Conservation (phyloP, 352 stramenopile genomes). For the Thraustochytrium sp. region DNA sequence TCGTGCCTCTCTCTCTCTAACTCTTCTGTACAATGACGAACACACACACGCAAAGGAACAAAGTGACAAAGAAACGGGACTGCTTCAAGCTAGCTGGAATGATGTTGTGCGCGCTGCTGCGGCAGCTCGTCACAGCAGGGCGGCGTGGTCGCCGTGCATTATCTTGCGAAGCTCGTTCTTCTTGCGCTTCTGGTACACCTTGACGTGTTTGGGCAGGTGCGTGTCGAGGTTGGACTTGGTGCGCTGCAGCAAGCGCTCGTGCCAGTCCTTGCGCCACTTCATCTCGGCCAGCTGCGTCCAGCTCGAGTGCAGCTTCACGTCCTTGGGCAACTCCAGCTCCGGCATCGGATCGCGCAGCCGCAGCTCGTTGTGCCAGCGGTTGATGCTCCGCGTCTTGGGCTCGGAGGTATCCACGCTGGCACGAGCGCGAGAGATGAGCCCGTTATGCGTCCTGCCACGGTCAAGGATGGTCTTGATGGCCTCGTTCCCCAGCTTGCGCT, state of each 20-base stretch:
- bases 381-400: slow-evolving; percentile 14
- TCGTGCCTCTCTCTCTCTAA: too few species aligned
- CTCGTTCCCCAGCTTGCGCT: slow-evolving; percentile 12
- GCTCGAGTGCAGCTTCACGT: slow-evolving; percentile 30
- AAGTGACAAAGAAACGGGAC: not conserved
- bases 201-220: slow-evolving; percentile 34
- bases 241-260: not conserved
- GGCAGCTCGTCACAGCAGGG: too few species aligned
- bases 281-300: slow-evolving; percentile 31
- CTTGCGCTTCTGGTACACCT: slow-evolving; percentile 25
- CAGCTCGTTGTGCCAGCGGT: slow-evolving; percentile 19
- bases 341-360: slow-evolving; percentile 25
- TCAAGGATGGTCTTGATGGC: slow-evolving; percentile 36
- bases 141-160: not conserved
- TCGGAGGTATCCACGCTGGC: slow-evolving; percentile 33
- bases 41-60: not conserved
- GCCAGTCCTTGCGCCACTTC: slow-evolving; percentile 42
- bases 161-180: slow-evolving; percentile 20
- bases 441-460: slow-evolving; percentile 20
- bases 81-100: not conserved
- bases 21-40: too few species aligned
- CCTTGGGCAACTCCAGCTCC: slow-evolving; percentile 12
- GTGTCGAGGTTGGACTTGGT: slow-evolving; percentile 36
- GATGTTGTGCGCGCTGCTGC: not conserved
- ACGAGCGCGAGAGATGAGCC: not conserved